Evolutionary conservation across 106 monocot genomes (phyloP).

Genomic region (Agapanthus africanus): DNA sequence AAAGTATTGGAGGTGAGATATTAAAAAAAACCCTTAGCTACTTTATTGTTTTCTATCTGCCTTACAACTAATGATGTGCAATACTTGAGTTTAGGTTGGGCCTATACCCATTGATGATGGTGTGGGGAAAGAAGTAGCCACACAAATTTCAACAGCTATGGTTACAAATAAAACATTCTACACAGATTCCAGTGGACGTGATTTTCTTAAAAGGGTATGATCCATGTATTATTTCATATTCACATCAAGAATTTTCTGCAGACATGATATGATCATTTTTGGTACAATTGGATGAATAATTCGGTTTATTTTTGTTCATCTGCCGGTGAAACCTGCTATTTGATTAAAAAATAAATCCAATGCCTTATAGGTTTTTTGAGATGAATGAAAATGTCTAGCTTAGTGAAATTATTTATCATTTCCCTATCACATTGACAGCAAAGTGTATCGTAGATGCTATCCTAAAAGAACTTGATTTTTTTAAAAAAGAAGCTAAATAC

Average conservation of each 20-base stretch:
- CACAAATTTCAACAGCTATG: conserved; percentile 56
- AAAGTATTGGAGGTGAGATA: too few species aligned
- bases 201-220: conserved; percentile 89
- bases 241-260: too few species aligned
- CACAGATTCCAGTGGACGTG: conserved; percentile 95
- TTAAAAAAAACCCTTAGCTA: too few species aligned
- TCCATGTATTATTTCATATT: too few species aligned
- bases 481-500: neutral
- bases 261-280: too few species aligned
- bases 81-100: conserved; percentile 85
- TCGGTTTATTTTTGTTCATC: neutral
- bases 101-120: conserved; percentile 78
- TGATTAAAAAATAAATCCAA: neutral
- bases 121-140: conserved; percentile 76
- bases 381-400: neutral
- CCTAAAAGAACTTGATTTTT: neutral
- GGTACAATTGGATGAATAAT: neutral
- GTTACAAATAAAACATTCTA: conserved; percentile 76
- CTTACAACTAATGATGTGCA: too few species aligned
- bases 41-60: neutral
- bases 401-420: neutral
- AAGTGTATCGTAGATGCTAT: neutral
- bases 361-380: neutral
- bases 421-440: neutral
- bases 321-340: neutral